Percentiles rank a stretch among this genome's conserved stretches.
Evolutionary conservation across 2,329 filamentous ascomycete genomes (phyloP).

Genomic region (Botryotinia globosa): DNA sequence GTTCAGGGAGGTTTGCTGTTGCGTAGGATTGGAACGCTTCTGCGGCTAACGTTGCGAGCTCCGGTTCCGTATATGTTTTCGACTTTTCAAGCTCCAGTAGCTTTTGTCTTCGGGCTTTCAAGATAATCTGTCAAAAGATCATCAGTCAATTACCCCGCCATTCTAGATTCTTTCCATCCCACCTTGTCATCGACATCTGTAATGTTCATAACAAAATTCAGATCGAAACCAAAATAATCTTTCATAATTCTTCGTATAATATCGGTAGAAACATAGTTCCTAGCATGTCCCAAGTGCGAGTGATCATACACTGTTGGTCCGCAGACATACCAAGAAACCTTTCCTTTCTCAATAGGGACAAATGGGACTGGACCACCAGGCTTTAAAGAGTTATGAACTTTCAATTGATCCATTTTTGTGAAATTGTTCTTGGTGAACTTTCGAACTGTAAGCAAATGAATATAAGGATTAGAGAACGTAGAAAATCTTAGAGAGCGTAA

Average conservation of each 20-base stretch:
- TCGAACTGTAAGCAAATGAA: slow-evolving; percentile 24
- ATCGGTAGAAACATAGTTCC: slow-evolving; percentile 72
- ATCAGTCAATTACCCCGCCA: slow-evolving; percentile 14
- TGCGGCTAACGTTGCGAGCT: slow-evolving; percentile 48
- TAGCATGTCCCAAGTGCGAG: slow-evolving; percentile 63
- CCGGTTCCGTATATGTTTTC: slow-evolving; percentile 55
- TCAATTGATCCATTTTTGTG: slow-evolving; percentile 33
- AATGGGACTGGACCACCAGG: slow-evolving; percentile 35
- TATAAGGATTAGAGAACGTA: slow-evolving; percentile 1
- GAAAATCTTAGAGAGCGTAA: slow-evolving; percentile 14
- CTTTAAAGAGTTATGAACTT: slow-evolving; percentile 38
- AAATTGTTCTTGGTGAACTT: slow-evolving; percentile 16
- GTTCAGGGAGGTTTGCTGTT: slow-evolving; percentile 52
- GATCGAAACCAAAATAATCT: slow-evolving; percentile 66
- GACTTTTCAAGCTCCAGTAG: slow-evolving; percentile 76
- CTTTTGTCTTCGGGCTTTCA: slow-evolving; percentile 69
- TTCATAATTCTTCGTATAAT: slow-evolving; percentile 65
- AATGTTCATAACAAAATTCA: slow-evolving; percentile 72
- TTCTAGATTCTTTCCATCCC: neutral
- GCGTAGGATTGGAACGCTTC: slow-evolving; percentile 57
- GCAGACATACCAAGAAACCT: slow-evolving; percentile 65
- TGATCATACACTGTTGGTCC: slow-evolving; percentile 69
- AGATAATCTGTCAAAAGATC: slow-evolving; percentile 16
- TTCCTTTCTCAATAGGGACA: slow-evolving; percentile 25
- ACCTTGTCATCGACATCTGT: slow-evolving; percentile 66